Evolutionary conservation across 1,139 yeast species (phyloP), one percentile per base, ranked within the genome.

Genomic region (Geotrichum australiense): DNA sequence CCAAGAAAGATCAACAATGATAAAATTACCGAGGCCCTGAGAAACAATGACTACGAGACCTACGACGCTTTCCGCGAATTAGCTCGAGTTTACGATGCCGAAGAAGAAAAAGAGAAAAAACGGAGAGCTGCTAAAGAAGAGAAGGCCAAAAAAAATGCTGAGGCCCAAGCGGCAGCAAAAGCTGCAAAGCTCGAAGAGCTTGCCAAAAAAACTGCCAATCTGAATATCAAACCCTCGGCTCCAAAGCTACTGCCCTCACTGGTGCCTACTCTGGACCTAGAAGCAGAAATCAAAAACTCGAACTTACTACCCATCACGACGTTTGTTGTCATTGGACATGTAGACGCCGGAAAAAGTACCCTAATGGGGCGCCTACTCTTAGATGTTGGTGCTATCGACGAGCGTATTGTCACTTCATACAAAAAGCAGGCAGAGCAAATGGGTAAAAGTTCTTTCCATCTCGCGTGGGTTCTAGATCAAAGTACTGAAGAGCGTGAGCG

Each of bases 391-490:
- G 81, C 83, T 2, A 84, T 93, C 4, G 91, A 85, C 54, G 75
- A 80, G 37, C 77, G 79, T 45, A 76, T 86, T 0, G 76, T 89
- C 19, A 79, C 83, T 55, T 85, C 82, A 57, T 66, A 84, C 49
- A 77, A 84, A 43, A 76, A 78, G 51, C 96, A 91, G 55, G 80
- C 94, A 39, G 86, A 82, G 45, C 74, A 73, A 45, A 72, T 76
- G 1, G 98, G 98, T 5, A 93, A 91, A 57, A 81, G 87, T 1
- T 87, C 97, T 1, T 93, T 93, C 64, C 94, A 96, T 11, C 70
- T 89, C 42, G 98, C 98, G 0, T 93, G 99, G 99, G 79, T 91
- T 10, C 76, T 91, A 85, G 99, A 93, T 60, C 96, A 89, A 62
- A 87, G 97, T 0, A 67, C 73, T 1, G 98, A 91, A 59, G 99